A percentile compares a stretch with the other conserved stretches of the same genome.
phyloP scores from a whole-genome alignment of 495 filamentous ascomycete genomes.

The Aspergillus panamensis region DNA sequence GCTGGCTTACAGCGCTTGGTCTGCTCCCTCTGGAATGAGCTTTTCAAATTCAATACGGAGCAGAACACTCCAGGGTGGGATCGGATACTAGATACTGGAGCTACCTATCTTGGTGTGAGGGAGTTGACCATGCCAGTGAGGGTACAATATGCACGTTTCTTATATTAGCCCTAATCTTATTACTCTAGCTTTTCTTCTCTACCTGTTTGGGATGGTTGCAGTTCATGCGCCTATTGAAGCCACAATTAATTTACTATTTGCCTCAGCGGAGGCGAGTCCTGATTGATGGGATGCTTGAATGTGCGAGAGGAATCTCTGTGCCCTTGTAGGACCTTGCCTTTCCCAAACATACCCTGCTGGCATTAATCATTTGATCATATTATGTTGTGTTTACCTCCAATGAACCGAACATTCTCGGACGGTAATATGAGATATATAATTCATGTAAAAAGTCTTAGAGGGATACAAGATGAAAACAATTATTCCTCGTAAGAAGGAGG shows the following conservation, averaged over 20 bases:
- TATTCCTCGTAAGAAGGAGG: not conserved
- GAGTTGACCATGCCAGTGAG: slow-evolving; percentile 18
- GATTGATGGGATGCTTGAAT: not conserved
- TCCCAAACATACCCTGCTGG: too few species aligned
- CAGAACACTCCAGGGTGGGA: slow-evolving; percentile 25
- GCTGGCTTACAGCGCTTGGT: slow-evolving; percentile 1
- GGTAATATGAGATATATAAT: too few species aligned
- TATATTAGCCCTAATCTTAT: not conserved
- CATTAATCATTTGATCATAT: too few species aligned
- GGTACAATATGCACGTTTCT: slow-evolving; percentile 21
- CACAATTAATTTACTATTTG: slow-evolving; percentile 13
- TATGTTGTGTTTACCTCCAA: too few species aligned
- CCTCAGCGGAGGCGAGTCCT: slow-evolving; percentile 3
- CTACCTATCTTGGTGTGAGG: too few species aligned
- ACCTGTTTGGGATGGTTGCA: slow-evolving; percentile 1
- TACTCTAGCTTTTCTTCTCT: not conserved
- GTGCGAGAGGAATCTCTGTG: not conserved
- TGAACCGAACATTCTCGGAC: too few species aligned
- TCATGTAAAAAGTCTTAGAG: not conserved
- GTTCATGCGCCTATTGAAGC: slow-evolving; percentile 4
- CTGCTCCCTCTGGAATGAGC: not conserved
- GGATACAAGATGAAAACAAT: not conserved
- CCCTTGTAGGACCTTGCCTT: not conserved
- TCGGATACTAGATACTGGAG: too few species aligned
- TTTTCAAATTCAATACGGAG: not conserved